Conservation (phyloP, 2,329 filamentous ascomycete species). For the Colletotrichum endophyticum region DNA sequence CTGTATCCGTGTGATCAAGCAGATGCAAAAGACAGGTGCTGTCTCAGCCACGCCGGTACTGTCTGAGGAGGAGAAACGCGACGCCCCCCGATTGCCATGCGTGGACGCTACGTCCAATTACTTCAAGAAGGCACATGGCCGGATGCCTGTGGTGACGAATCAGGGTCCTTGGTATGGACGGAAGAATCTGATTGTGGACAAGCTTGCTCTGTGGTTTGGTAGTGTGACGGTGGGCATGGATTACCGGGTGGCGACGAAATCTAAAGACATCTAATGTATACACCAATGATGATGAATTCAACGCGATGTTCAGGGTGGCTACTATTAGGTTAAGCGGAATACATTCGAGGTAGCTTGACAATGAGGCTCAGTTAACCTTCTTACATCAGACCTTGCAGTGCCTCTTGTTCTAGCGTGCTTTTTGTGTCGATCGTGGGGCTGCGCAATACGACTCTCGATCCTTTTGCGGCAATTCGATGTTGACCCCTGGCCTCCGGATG, state of each 20-base stretch:
- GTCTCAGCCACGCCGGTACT: conserved; percentile 1
- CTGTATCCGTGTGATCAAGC: conserved; percentile 53
- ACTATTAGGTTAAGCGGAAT: not conserved
- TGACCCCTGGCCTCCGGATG: not conserved
- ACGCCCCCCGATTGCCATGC: conserved; percentile 25
- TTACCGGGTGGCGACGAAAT: conserved; percentile 26
- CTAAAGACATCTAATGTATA: conserved; percentile 26
- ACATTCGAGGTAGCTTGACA: not conserved
- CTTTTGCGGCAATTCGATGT: not conserved
- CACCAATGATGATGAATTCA: not conserved
- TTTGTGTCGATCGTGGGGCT: not conserved
- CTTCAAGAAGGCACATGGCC: conserved; percentile 37
- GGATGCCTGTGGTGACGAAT: conserved; percentile 40
- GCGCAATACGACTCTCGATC: not conserved
- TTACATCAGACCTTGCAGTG: not conserved
- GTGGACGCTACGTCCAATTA: conserved; percentile 35
- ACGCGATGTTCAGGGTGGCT: not conserved
- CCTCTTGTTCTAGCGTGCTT: not conserved
- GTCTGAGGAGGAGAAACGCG: conserved; percentile 8
- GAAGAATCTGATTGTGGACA: conserved; percentile 32
- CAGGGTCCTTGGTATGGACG: conserved; percentile 40
- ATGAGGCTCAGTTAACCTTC: not conserved
- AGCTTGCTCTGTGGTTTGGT: conserved; percentile 32
- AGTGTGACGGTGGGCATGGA: conserved; percentile 34
- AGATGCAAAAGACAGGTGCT: conserved; percentile 43